Percentiles rank a stretch among this genome's conserved stretches.
phyloP scores from a whole-genome alignment of 257 asterid genomes.

The Solanum sejunctum region DNA sequence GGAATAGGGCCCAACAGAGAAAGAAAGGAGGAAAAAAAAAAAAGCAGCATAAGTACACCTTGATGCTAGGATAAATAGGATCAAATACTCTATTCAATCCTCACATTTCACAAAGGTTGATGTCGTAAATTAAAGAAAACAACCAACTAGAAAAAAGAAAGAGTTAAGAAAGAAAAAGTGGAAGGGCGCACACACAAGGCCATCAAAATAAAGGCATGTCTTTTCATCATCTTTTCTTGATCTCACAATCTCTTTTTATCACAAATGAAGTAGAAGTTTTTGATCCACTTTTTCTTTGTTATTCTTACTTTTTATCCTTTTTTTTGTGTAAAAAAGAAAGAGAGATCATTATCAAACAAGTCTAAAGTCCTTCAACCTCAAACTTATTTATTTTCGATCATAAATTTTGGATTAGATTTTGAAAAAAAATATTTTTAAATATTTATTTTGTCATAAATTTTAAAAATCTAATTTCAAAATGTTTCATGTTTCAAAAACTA shows the following conservation, averaged over 20 bases:
- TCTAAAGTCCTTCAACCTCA: slow-evolving; percentile 29
- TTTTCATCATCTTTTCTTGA: slow-evolving; percentile 11
- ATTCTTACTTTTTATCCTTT: slow-evolving; percentile 37
- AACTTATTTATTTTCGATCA: neutral
- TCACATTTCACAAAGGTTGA: neutral
- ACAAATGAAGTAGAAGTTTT: slow-evolving; percentile 10
- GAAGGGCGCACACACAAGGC: neutral
- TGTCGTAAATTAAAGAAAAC: neutral
- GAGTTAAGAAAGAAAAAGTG: neutral
- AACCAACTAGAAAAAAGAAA: neutral
- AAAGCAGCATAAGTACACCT: neutral
- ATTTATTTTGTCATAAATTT: neutral
- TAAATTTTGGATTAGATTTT: neutral
- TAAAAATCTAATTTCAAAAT: neutral
- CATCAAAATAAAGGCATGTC: slow-evolving; percentile 4
- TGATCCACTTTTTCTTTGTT: slow-evolving; percentile 11
- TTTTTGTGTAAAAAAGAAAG: slow-evolving; percentile 2
- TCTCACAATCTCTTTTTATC: slow-evolving; percentile 5
- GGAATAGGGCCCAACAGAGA: slow-evolving; percentile 15
- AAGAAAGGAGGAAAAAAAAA: slow-evolving; percentile 8
- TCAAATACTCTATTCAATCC: neutral
- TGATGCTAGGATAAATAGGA: slow-evolving; percentile 29
- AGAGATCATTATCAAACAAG: slow-evolving; percentile 16
- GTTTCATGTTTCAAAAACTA: neutral
- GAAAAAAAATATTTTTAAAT: neutral